Evolutionary conservation across 768 basidiomycete species (phyloP), one percentile per base, ranked within the genome.

Genomic region (Trametopsis cervina): DNA sequence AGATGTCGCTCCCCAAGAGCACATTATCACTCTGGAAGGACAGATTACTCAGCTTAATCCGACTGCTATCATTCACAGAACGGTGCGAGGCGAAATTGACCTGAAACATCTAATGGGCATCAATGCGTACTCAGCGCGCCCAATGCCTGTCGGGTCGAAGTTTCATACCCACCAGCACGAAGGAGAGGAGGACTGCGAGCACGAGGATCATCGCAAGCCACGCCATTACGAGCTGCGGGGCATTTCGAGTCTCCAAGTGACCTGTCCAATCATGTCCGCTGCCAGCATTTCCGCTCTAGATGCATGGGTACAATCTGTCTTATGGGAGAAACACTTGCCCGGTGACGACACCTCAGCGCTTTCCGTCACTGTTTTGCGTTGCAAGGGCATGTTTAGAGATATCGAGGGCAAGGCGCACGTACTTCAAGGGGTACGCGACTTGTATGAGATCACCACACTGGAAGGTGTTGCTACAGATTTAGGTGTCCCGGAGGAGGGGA

Each of bases 371-470:
- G 74, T 96, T 4, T 67, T 99, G 17, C 80, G 96, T 13, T 89
- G 90, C 58, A 98, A 99, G 62, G 95, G 94, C 6, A 71, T 92
- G 17, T 81, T 95, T 54, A 63, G 63, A 15, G 68, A 71, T 9
- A 63, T 71, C 2, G 64, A 67, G 0, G 85, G 85, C 2, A 69
- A 75, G 44, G 72, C 77, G 47, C 76, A 82, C 56, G 78, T 98
- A 45, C 66, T 99, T 39, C 96, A 99, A 61, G 96, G 94, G 2
- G 96, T 99, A 11, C 72, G 89, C 54, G 89, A 71, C 55, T 75
- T 97, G 64, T 99, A 94, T 61, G 95, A 99, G 57, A 76, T 94
- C 12, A 60, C 64, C 0, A 65, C 71, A 42, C 67, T 81, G 35
- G 69, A 69, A 26, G 57, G 50, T 29, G 57, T 49, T 0, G 49